Conservation (phyloP, 257 asterid species). For the Rhazya stricta region DNA sequence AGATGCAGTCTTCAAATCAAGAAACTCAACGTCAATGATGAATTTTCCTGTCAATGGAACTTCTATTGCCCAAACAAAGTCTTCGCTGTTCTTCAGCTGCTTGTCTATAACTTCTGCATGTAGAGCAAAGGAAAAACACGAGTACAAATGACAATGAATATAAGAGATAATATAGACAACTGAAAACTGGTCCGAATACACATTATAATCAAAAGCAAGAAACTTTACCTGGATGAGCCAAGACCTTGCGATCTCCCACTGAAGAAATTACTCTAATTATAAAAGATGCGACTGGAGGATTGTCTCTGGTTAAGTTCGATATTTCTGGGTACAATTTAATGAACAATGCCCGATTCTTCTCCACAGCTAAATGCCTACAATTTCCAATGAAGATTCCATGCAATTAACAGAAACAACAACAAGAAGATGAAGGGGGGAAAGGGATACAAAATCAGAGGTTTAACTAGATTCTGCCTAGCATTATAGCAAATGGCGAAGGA, state of each 20-base stretch:
- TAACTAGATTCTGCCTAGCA: not conserved
- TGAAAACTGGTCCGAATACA: not conserved
- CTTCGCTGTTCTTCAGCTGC: conserved; percentile 76
- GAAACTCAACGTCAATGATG: conserved; percentile 88
- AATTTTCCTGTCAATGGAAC: conserved; percentile 77
- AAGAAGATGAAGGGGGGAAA: not conserved
- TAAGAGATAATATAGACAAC: not conserved
- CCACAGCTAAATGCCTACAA: conserved; percentile 84
- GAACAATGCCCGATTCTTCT: conserved; percentile 65
- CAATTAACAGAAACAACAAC: not conserved
- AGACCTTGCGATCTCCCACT: conserved; percentile 67
- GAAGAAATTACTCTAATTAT: conserved; percentile 66
- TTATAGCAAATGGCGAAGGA: not conserved
- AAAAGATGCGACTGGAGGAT: conserved; percentile 86
- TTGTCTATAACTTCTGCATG: conserved; percentile 67
- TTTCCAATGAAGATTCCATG: not conserved
- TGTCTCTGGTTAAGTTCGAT: conserved; percentile 62
- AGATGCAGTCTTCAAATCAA: conserved; percentile 71
- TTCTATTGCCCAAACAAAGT: conserved; percentile 74
- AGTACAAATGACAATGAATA: not conserved
- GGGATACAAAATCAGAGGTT: not conserved
- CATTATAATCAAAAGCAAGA: not conserved
- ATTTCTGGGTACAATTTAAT: conserved; percentile 75
- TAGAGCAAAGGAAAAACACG: not conserved
- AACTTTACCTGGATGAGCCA: conserved; percentile 70